These are phyloP conservation scores for Fusarium piperis DNA, from an alignment of 2,329 filamentous ascomycete species.

Conservation along the genomic window DNA sequence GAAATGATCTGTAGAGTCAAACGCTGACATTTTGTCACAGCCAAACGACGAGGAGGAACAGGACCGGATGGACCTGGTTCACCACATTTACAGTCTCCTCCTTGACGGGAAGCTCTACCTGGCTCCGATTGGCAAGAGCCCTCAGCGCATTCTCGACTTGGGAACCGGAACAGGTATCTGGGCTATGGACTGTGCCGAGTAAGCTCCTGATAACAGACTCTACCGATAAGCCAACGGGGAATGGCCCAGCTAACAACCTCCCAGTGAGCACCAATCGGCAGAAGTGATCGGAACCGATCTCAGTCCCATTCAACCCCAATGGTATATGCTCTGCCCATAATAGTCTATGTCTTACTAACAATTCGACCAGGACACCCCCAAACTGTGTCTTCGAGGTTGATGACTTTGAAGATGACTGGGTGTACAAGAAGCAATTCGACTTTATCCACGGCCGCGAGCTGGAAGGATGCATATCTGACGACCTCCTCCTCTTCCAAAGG, in stretches of 20 bases:
- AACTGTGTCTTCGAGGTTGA: slow-evolving; percentile 32
- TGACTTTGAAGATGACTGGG: slow-evolving; percentile 27
- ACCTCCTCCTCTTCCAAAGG: slow-evolving; percentile 17
- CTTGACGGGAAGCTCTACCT: slow-evolving; percentile 17
- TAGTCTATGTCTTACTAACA: background rate
- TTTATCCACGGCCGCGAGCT: slow-evolving; percentile 32
- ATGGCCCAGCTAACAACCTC: background rate
- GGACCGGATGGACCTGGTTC: slow-evolving; percentile 26
- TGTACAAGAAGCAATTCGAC: slow-evolving; percentile 28
- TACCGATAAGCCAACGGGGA: background rate
- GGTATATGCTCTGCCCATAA: background rate
- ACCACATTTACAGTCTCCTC: slow-evolving; percentile 26
- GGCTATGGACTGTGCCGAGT: slow-evolving; percentile 34
- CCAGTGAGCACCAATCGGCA: slow-evolving; percentile 25
- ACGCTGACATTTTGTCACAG: background rate
- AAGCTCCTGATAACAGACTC: background rate
- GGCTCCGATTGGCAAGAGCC: slow-evolving; percentile 6
- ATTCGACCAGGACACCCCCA: slow-evolving; percentile 7
- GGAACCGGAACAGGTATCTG: slow-evolving; percentile 9
- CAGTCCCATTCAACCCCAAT: slow-evolving; percentile 31
- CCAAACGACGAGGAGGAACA: slow-evolving; percentile 33
- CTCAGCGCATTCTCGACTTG: slow-evolving; percentile 23
- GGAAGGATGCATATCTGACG: slow-evolving; percentile 27
- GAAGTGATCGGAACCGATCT: slow-evolving; percentile 33
- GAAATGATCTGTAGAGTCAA: background rate